Percentiles rank a stretch among this genome's conserved stretches.
These are phyloP conservation scores for Fonsecaea pedrosoi DNA, from an alignment of 2,329 filamentous ascomycete species.

Conservation along the genomic window DNA sequence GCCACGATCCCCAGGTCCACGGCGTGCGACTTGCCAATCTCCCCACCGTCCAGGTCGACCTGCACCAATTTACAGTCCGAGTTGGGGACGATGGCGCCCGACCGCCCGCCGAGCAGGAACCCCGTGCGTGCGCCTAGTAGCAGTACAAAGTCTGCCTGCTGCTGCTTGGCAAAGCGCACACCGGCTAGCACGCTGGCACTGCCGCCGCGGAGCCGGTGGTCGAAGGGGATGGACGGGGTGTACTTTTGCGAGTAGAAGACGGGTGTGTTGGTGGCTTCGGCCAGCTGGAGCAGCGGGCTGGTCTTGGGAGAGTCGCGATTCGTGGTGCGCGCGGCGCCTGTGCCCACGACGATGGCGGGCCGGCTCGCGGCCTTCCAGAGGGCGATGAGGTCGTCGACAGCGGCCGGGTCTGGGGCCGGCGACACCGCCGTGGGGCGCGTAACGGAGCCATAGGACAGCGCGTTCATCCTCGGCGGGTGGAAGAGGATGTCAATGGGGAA, in stretches of 20 bases:
- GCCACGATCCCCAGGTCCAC: slow-evolving; percentile 53
- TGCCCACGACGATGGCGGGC: slow-evolving; percentile 53
- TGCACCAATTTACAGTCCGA: slow-evolving; percentile 49
- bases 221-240: slow-evolving; percentile 37
- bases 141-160: slow-evolving; percentile 51
- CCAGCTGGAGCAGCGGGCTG: slow-evolving; percentile 45
- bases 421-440: slow-evolving; percentile 44
- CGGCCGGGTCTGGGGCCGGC: slow-evolving; percentile 48
- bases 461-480: slow-evolving; percentile 47
- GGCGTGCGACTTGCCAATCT: slow-evolving; percentile 52
- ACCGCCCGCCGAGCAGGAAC: slow-evolving; percentile 50
- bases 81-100: slow-evolving; percentile 49
- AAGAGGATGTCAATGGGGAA: slow-evolving; percentile 52
- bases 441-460: slow-evolving; percentile 53
- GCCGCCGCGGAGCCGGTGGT: slow-evolving; percentile 47
- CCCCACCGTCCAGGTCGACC: slow-evolving; percentile 52
- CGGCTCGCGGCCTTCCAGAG: slow-evolving; percentile 47
- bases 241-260: slow-evolving; percentile 50
- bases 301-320: slow-evolving; percentile 37
- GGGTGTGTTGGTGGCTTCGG: slow-evolving; percentile 47
- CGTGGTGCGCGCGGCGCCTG: slow-evolving; percentile 45
- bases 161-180: slow-evolving; percentile 41
- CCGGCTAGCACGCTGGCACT: slow-evolving; percentile 46
- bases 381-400: slow-evolving; percentile 45
- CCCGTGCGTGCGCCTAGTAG: slow-evolving; percentile 53